phyloP scores from a whole-genome alignment of 352 stramenopile species.

The Phytophthora vignae region DNA sequence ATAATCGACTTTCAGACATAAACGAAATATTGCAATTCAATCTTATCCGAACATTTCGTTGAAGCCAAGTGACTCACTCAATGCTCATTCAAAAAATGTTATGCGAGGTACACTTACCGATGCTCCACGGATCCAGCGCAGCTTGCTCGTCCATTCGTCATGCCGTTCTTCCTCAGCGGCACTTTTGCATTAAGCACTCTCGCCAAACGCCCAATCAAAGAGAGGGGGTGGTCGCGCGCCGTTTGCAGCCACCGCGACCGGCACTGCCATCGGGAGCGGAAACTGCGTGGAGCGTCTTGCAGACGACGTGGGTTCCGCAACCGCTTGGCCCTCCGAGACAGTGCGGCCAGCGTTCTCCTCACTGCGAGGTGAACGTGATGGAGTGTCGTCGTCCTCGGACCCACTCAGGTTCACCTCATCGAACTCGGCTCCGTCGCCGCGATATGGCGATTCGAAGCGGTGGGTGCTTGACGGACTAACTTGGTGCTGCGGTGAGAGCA shows the following conservation, averaged over 20 bases:
- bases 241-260: not conserved
- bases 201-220: conserved; percentile 6
- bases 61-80: too few species aligned
- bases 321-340: not conserved
- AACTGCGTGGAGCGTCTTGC: not conserved
- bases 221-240: not conserved
- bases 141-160: not conserved
- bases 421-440: not conserved
- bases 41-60: too few species aligned
- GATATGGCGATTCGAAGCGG: not conserved
- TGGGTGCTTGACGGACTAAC: not conserved
- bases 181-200: not conserved
- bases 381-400: conserved; percentile 2
- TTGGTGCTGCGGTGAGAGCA: not conserved
- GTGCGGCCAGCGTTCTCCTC: not conserved
- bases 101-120: too few species aligned
- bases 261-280: conserved; percentile 16
- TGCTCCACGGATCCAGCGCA: not conserved
- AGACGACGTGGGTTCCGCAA: not conserved
- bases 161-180: not conserved
- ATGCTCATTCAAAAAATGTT: too few species aligned
- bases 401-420: conserved; percentile 14
- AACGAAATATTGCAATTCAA: too few species aligned
- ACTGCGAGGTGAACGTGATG: not conserved
- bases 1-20: too few species aligned